Evolutionary conservation across 2,329 filamentous ascomycete species (phyloP).

Genomic region (Botrytis pseudocinerea): DNA sequence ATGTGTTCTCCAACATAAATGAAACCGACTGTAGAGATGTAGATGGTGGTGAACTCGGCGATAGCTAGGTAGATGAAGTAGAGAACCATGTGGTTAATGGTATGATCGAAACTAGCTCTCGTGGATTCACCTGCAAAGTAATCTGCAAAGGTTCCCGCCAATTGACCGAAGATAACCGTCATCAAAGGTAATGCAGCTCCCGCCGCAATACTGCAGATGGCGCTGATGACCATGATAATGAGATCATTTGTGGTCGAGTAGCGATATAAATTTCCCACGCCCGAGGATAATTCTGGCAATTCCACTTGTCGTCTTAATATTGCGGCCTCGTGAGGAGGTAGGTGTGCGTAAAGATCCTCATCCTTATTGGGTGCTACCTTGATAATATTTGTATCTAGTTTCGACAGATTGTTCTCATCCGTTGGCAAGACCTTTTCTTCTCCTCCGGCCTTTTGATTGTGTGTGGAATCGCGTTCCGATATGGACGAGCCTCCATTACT

Average conservation of each 20-base stretch:
- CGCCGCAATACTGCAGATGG: slow-evolving; percentile 55
- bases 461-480: slow-evolving; percentile 29
- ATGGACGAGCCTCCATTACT: slow-evolving; percentile 30
- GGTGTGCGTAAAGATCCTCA: slow-evolving; percentile 59
- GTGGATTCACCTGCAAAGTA: slow-evolving; percentile 52
- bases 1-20: slow-evolving; percentile 85
- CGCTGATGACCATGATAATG: slow-evolving; percentile 52
- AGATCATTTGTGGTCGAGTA: slow-evolving; percentile 56
- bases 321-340: slow-evolving; percentile 64
- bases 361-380: slow-evolving; percentile 39
- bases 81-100: slow-evolving; percentile 65
- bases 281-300: slow-evolving; percentile 63
- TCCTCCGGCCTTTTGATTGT: slow-evolving; percentile 40
- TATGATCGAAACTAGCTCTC: slow-evolving; percentile 57
- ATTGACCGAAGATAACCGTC: slow-evolving; percentile 70
- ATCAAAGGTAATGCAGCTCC: slow-evolving; percentile 60
- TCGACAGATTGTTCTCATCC: slow-evolving; percentile 58
- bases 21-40: slow-evolving; percentile 82
- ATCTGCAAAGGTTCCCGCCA: slow-evolving; percentile 69
- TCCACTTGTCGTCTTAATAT: slow-evolving; percentile 69
- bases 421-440: slow-evolving; percentile 59
- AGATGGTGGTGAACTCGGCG: slow-evolving; percentile 74
- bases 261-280: slow-evolving; percentile 59
- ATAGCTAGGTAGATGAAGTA: slow-evolving; percentile 87
- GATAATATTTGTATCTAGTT: slow-evolving; percentile 40